Evolutionary conservation across 768 basidiomycete species (phyloP).

Genomic region (Tubosaeta sp.): DNA sequence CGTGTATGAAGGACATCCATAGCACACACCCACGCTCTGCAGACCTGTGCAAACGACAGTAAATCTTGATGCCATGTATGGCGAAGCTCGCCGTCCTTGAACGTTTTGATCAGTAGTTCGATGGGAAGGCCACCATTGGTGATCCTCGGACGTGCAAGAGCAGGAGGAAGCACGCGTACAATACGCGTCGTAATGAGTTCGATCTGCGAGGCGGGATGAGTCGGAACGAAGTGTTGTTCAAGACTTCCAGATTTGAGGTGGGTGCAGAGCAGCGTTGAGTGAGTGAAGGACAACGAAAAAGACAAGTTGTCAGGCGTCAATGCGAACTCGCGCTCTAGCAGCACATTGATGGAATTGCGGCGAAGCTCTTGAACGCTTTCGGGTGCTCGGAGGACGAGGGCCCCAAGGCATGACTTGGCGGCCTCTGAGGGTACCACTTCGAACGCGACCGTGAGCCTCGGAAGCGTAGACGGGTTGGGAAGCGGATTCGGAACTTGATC

Average conservation of each 20-base stretch:
- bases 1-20: conserved; percentile 16
- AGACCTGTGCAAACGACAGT: conserved; percentile 24
- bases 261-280: conserved; percentile 20
- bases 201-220: conserved; percentile 11
- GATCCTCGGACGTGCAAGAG: background rate
- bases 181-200: conserved; percentile 20
- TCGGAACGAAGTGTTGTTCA: conserved; percentile 1
- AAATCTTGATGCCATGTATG: conserved; percentile 20
- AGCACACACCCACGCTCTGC: conserved; percentile 22
- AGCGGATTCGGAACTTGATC: background rate
- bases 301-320: conserved; percentile 16
- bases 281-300: conserved; percentile 19
- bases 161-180: conserved; percentile 15
- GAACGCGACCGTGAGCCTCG: conserved; percentile 18
- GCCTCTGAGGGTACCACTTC: conserved; percentile 9
- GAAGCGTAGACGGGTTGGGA: conserved; percentile 14
- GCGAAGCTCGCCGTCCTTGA: conserved; percentile 13
- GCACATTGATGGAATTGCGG: conserved; percentile 2
- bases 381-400: conserved; percentile 13
- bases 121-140: conserved; percentile 13
- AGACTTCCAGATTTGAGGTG: background rate
- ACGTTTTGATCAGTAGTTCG: conserved; percentile 20
- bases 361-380: conserved; percentile 2
- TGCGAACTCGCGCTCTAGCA: conserved; percentile 13
- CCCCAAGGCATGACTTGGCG: conserved; percentile 6